Conservation (phyloP, 495 filamentous ascomycete species). For the Neurospora sp. region DNA sequence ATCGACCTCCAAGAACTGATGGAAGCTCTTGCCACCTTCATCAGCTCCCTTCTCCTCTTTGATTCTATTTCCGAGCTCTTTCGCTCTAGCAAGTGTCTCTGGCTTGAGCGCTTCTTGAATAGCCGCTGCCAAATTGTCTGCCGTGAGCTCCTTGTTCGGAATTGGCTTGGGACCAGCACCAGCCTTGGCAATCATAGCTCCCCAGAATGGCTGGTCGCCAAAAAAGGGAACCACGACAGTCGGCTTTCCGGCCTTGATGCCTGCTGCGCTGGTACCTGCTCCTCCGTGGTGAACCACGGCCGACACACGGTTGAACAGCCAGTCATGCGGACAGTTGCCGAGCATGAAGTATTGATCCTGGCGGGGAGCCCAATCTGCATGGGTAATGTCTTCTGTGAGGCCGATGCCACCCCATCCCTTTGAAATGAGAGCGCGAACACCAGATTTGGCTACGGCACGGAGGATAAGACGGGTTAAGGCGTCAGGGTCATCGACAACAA, state of each 20-base stretch:
- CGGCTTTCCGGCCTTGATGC: slow-evolving; percentile 56
- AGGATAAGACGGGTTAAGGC: slow-evolving; percentile 57
- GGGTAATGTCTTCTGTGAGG: neutral
- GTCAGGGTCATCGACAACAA: slow-evolving; percentile 66
- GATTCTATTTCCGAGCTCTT: slow-evolving; percentile 50
- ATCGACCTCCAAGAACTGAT: slow-evolving; percentile 52
- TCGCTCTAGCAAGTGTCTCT: slow-evolving; percentile 44
- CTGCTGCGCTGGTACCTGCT: slow-evolving; percentile 70
- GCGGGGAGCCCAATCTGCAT: slow-evolving; percentile 43
- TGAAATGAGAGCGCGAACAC: slow-evolving; percentile 64
- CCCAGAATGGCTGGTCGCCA: slow-evolving; percentile 81
- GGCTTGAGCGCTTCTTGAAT: slow-evolving; percentile 49
- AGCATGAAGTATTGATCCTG: slow-evolving; percentile 67
- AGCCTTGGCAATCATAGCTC: slow-evolving; percentile 58
- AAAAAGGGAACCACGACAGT: slow-evolving; percentile 78
- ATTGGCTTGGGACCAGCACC: slow-evolving; percentile 66
- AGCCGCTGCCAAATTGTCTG: slow-evolving; percentile 49
- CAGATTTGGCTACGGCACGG: slow-evolving; percentile 51
- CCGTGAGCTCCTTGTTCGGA: slow-evolving; percentile 55
- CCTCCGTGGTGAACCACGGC: slow-evolving; percentile 76
- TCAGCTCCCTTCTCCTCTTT: slow-evolving; percentile 53
- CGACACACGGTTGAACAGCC: slow-evolving; percentile 67
- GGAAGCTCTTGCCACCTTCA: slow-evolving; percentile 57
- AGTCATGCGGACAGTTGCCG: slow-evolving; percentile 72
- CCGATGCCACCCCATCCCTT: slow-evolving; percentile 75